Conservation (phyloP, 75 land plant genomes). For the Pinus taeda region DNA sequence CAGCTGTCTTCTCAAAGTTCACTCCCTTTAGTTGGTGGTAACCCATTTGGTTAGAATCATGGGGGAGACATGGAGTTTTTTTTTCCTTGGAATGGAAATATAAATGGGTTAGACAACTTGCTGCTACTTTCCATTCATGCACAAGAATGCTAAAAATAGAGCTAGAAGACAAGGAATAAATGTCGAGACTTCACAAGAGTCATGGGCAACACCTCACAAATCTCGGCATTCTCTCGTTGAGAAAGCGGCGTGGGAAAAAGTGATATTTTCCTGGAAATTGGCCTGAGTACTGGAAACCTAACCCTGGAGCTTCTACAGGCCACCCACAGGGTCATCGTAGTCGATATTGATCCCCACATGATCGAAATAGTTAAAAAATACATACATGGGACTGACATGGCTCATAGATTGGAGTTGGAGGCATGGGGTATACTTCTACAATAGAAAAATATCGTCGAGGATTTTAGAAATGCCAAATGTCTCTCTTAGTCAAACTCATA, state of each 20-base stretch:
- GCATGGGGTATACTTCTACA: too few species aligned
- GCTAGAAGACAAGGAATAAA: background rate
- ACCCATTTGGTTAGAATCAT: too few species aligned
- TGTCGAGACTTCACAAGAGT: constrained; percentile 46
- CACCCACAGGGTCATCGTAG: constrained; percentile 58
- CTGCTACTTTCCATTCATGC: too few species aligned
- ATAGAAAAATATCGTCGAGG: too few species aligned
- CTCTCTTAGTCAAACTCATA: too few species aligned
- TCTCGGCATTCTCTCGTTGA: constrained; percentile 64
- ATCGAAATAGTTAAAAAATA: constrained; percentile 43
- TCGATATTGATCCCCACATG: constrained; percentile 77
- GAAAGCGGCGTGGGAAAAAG: constrained; percentile 54
- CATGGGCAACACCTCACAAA: constrained; percentile 91
- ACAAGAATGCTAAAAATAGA: too few species aligned
- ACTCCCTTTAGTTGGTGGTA: too few species aligned
- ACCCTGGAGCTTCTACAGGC: constrained; percentile 66
- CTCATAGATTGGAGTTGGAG: constrained; percentile 36
- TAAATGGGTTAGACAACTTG: too few species aligned
- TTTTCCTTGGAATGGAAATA: too few species aligned
- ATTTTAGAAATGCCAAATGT: too few species aligned
- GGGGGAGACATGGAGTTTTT: too few species aligned
- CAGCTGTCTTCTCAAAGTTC: too few species aligned
- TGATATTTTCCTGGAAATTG: constrained; percentile 88
- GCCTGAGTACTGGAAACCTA: constrained; percentile 94
- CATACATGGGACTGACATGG: constrained; percentile 25